Base-by-base conservation (phyloP, 2,329 filamentous ascomycete species). In the Epichloe typhina region DNA sequence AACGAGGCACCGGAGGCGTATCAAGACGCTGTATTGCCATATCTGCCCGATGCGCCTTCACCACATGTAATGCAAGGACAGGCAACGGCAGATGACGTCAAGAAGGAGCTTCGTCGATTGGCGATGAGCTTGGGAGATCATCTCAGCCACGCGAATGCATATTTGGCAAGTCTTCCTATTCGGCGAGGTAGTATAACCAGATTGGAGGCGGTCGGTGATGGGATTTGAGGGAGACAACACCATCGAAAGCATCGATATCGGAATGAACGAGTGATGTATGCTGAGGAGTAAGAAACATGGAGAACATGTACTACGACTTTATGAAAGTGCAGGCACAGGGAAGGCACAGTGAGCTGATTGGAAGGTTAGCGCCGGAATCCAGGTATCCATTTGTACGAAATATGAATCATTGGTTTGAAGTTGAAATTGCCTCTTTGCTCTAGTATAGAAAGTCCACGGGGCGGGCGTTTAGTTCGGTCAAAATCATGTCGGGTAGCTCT, bases 31-130 rank as follows among this genome's bases (percentile, higher is more conserved):
- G 45, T 52, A 19, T 58, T 70, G 50, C 70, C 68, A 17, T 66
- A 64, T 2, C 64, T 67, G 23, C 73, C 70, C 4, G 64, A 65
- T 2, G 71, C 73, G 9, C 77, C 77, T 2, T 71, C 73, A 1
- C 62, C 69, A 2, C 68, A 70, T 48, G 75, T 78, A 40, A 73
- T 81, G 68, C 76, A 80, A 58, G 75, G 75, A 2, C 68, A 72
- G 35, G 75, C 75, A 0, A 72, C 73, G 0, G 61, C 68, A 4
- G 71, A 72, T 23, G 76, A 79, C 46, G 72, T 77, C 19, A 72
- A 72, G 42, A 69, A 73, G 51, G 69, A 73, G 56, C 66, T 80
- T 54, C 69, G 75, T 8, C 68, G 71, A 17, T 65, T 80, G 52
- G 70, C 74, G 13, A 72, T 72, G 62, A 72, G 68, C 50, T 62